These are phyloP conservation scores for Fusarium multiceps DNA, from an alignment of 2,329 filamentous ascomycete genomes.

Conservation along the genomic window DNA sequence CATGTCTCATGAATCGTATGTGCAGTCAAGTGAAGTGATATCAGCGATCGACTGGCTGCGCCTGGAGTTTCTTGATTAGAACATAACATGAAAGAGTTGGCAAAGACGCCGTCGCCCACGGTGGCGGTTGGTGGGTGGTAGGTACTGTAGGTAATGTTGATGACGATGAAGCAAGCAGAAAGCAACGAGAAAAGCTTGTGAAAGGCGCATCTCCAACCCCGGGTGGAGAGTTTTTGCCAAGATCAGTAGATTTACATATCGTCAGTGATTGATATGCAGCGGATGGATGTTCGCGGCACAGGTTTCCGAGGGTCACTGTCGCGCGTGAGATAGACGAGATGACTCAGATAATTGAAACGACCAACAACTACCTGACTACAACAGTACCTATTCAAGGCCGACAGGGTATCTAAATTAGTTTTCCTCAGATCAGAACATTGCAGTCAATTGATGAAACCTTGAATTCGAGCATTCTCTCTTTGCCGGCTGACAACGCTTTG, in stretches of 20 bases:
- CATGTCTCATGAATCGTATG: background rate
- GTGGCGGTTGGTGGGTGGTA: constrained; percentile 1
- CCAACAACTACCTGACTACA: constrained; percentile 1
- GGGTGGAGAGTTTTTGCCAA: constrained; percentile 19
- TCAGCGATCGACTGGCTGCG: constrained; percentile 7
- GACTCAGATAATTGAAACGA: constrained; percentile 36
- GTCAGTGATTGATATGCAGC: constrained; percentile 34
- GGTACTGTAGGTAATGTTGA: background rate
- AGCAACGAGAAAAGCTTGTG: constrained; percentile 14
- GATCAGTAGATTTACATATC: constrained; percentile 7
- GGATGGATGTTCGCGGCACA: constrained; percentile 36
- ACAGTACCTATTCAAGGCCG: background rate
- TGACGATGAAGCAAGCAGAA: constrained; percentile 2
- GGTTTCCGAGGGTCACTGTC: constrained; percentile 22
- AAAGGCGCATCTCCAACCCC: constrained; percentile 5
- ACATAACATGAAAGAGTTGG: background rate
- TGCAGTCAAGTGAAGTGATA: background rate
- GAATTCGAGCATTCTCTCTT: background rate
- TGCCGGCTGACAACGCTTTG: background rate
- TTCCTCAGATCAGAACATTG: background rate
- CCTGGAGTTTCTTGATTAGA: constrained; percentile 21
- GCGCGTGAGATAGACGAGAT: constrained; percentile 42
- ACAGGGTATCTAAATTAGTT: background rate
- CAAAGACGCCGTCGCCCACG: constrained; percentile 1
- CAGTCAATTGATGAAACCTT: background rate